phyloP scores from a whole-genome alignment of 805 yeast species.

The Alloascoidea africana region DNA sequence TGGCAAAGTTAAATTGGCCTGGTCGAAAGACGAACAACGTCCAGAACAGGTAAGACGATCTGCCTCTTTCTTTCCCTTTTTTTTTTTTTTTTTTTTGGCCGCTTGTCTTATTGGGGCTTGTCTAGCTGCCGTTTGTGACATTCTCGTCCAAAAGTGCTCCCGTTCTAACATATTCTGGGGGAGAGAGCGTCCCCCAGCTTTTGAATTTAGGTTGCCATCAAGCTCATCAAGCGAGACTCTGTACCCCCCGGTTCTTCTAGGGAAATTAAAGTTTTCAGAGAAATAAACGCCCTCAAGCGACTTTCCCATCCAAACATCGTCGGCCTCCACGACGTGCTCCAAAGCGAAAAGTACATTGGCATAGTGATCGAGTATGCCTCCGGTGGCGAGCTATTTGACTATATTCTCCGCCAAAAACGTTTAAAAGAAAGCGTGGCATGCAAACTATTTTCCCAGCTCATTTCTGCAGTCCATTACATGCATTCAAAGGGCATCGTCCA shows the following conservation, averaged over 20 bases:
- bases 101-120: no score
- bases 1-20: constrained; percentile 92
- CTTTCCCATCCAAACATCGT: constrained; percentile 91
- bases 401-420: constrained; percentile 73
- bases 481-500: constrained; percentile 72
- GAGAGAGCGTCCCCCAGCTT: no score
- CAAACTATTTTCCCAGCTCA: constrained; percentile 78
- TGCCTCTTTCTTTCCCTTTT: no score
- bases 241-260: constrained; percentile 77
- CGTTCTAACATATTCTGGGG: no score
- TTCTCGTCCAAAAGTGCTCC: no score
- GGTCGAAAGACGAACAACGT: constrained; percentile 64
- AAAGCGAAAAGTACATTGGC: constrained; percentile 89
- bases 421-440: constrained; percentile 81
- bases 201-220: constrained; percentile 83
- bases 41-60: constrained; percentile 29
- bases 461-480: constrained; percentile 86
- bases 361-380: constrained; percentile 93
- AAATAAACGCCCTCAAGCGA: constrained; percentile 69
- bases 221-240: constrained; percentile 76
- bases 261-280: constrained; percentile 82
- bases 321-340: constrained; percentile 79
- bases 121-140: no score
- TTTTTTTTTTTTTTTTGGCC: no score
- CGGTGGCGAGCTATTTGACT: constrained; percentile 93